Conservation (phyloP, 331 rosid species). For the Acacia pycnantha region DNA sequence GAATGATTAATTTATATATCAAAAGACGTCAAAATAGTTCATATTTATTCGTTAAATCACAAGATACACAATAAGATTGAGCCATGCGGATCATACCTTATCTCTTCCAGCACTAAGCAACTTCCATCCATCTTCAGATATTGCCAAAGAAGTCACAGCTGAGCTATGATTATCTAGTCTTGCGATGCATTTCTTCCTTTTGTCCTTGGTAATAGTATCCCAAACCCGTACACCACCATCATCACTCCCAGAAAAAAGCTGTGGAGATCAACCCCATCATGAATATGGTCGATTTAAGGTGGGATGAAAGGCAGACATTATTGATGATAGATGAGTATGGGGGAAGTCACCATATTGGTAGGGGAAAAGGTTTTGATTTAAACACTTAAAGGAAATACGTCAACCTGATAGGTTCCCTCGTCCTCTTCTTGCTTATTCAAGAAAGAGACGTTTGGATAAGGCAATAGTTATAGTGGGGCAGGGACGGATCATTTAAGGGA, state of each 20-base stretch:
- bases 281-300: conserved; percentile 16
- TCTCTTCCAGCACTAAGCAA: conserved; percentile 95
- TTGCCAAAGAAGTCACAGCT: conserved; percentile 75
- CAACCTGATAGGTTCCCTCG: neutral
- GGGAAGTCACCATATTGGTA: neutral
- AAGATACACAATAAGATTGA: neutral
- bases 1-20: neutral
- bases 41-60: neutral
- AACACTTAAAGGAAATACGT: conserved; percentile 8
- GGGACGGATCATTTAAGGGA: too few species aligned
- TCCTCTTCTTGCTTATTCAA: too few species aligned
- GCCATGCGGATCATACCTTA: conserved; percentile 49
- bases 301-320: neutral
- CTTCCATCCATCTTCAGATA: conserved; percentile 88
- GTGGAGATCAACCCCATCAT: conserved; percentile 25
- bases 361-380: neutral
- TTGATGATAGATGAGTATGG: conserved; percentile 1
- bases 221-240: conserved; percentile 87
- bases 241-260: conserved; percentile 97
- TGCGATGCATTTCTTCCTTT: conserved; percentile 57
- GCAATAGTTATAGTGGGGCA: too few species aligned
- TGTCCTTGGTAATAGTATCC: conserved; percentile 72
- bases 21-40: neutral
- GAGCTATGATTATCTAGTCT: conserved; percentile 71
- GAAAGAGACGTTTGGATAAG: too few species aligned